Conservation (phyloP, 345 rosid species). For the Eucalyptus albens region DNA sequence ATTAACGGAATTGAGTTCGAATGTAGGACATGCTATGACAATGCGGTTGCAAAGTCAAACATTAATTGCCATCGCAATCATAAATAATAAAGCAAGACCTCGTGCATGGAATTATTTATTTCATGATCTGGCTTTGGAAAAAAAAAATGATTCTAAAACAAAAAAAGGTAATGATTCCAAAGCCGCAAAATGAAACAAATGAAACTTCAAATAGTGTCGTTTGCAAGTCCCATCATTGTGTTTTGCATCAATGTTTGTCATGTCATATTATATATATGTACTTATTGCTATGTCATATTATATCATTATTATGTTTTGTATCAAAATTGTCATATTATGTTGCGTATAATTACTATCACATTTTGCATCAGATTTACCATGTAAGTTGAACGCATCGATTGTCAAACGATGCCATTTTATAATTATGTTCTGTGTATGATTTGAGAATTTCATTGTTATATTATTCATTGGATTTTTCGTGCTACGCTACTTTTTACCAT, state of each 20-base stretch:
- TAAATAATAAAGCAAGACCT: not conserved
- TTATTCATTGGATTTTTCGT: too few species aligned
- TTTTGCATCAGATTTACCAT: too few species aligned
- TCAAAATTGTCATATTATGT: too few species aligned
- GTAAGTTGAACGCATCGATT: not conserved
- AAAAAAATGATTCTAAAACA: not conserved
- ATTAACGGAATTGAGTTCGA: too few species aligned
- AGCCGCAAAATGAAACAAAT: not conserved
- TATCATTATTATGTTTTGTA: too few species aligned
- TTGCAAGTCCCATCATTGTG: not conserved
- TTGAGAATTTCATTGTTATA: too few species aligned
- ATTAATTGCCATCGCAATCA: not conserved
- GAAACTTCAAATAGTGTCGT: not conserved
- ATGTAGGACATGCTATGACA: not conserved
- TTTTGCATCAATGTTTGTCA: not conserved
- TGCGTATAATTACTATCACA: not conserved
- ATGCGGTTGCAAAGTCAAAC: not conserved
- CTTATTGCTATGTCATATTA: not conserved
- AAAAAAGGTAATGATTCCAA: not conserved
- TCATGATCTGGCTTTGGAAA: not conserved
- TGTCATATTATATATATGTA: not conserved
- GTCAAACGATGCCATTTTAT: rapidly evolving
- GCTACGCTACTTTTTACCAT: rapidly evolving
- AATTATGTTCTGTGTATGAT: too few species aligned
- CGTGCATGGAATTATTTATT: not conserved